Evolutionary conservation across 169 alveolate species (phyloP).

Genomic region (Plasmodium vinckei): DNA sequence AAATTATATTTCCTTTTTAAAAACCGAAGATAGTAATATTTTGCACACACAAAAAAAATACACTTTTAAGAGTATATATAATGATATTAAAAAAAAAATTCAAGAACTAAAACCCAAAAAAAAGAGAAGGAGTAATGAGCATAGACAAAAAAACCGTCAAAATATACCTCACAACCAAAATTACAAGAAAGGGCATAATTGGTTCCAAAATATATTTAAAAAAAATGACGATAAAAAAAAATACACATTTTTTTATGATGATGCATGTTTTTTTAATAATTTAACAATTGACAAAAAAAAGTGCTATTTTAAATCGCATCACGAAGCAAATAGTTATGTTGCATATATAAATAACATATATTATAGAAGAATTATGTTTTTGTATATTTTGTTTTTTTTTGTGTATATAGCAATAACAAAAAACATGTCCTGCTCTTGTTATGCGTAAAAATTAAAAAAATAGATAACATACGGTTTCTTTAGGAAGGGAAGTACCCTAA

Average conservation of each 20-base stretch:
- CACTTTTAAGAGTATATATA: constrained; percentile 19
- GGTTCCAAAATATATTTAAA: constrained; percentile 1
- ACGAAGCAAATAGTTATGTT: constrained; percentile 37
- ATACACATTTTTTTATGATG: background rate
- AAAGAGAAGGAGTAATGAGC: background rate
- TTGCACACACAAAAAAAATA: constrained; percentile 27
- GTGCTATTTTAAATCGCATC: constrained; percentile 35
- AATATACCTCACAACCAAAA: background rate
- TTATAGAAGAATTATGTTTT: constrained; percentile 31
- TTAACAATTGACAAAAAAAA: constrained; percentile 8
- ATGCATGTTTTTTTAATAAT: background rate
- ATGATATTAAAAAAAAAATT: constrained; percentile 9
- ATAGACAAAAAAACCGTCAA: background rate
- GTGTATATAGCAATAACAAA: constrained; percentile 11
- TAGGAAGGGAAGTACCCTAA: no score
- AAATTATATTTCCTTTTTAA: constrained; percentile 28
- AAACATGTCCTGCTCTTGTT: background rate
- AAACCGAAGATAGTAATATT: constrained; percentile 5
- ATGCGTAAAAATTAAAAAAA: no score
- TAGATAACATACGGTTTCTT: no score
- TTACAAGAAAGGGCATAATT: background rate
- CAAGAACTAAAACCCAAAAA: constrained; percentile 13
- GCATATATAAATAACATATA: constrained; percentile 41
- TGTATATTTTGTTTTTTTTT: constrained; percentile 37
- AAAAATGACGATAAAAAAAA: constrained; percentile 3